Percentiles rank a stretch among this genome's conserved stretches.
These are phyloP conservation scores for maize (Zea mays) DNA, from an alignment of 176 grass and related monocot species.

Conservation along the genomic window Zm-B73-REFERENCE-NAM-5.0 NC_050096.1:27097501-27098000, in stretches of 20 bases:
- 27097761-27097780: slow-evolving; percentile 38
- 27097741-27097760: slow-evolving; percentile 28
- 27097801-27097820: neutral
- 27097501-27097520: no score
- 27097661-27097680: slow-evolving; percentile 35
- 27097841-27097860: slow-evolving; percentile 36
- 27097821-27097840: slow-evolving; percentile 8
- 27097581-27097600: neutral
- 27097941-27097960: neutral
- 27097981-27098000: slow-evolving; percentile 33
- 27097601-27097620: slow-evolving; percentile 35
- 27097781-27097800: slow-evolving; percentile 53
- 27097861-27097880: neutral
- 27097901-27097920: neutral
- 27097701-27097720: neutral
- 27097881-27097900: neutral
- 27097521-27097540: no score
- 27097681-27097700: neutral
- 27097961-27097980: slow-evolving; percentile 11
- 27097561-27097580: no score
- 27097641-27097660: neutral
- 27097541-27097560: no score
- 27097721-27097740: neutral
- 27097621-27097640: neutral
- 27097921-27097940: neutral